These are phyloP conservation scores for Marchantia polymorpha DNA, from an alignment of 225 moss, liverwort and hornwort species.

Conservation along the genomic window DNA sequence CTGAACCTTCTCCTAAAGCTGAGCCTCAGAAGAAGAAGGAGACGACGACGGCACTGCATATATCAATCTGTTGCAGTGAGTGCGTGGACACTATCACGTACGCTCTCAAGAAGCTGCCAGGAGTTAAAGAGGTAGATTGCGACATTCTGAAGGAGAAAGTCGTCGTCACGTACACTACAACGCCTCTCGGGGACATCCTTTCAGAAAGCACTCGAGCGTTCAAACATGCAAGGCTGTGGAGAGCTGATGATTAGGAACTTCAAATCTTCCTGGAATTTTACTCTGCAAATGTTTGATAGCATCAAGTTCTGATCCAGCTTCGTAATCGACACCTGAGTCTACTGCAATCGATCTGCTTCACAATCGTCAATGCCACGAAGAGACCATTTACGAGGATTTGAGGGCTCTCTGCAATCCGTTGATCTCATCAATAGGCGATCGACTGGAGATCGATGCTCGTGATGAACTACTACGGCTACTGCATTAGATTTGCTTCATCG, in stretches of 20 bases:
- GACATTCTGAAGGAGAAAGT: slow-evolving; percentile 27
- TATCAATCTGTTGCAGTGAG: slow-evolving; percentile 36
- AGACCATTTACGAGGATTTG: too few species aligned
- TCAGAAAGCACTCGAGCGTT: slow-evolving; percentile 19
- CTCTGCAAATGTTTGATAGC: too few species aligned
- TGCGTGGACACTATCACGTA: slow-evolving; percentile 20
- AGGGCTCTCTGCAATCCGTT: too few species aligned
- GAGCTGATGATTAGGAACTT: slow-evolving; percentile 19
- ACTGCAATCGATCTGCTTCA: too few species aligned
- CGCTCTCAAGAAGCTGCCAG: slow-evolving; percentile 16
- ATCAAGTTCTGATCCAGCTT: too few species aligned
- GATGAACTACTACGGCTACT: too few species aligned
- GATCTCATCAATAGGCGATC: too few species aligned
- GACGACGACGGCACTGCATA: slow-evolving; percentile 22
- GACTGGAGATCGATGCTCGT: too few species aligned
- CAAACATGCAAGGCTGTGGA: slow-evolving; percentile 34
- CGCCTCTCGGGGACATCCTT: slow-evolving; percentile 26
- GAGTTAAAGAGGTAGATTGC: slow-evolving; percentile 33
- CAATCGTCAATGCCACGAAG: too few species aligned
- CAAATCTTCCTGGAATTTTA: too few species aligned
- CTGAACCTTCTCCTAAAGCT: not conserved
- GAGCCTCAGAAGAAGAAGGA: slow-evolving; percentile 14
- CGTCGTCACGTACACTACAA: slow-evolving; percentile 23
- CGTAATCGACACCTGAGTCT: too few species aligned
- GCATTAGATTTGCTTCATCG: too few species aligned